phyloP scores from a whole-genome alignment of 2,329 filamentous ascomycete species.

The Lecanosticta acicola region DNA sequence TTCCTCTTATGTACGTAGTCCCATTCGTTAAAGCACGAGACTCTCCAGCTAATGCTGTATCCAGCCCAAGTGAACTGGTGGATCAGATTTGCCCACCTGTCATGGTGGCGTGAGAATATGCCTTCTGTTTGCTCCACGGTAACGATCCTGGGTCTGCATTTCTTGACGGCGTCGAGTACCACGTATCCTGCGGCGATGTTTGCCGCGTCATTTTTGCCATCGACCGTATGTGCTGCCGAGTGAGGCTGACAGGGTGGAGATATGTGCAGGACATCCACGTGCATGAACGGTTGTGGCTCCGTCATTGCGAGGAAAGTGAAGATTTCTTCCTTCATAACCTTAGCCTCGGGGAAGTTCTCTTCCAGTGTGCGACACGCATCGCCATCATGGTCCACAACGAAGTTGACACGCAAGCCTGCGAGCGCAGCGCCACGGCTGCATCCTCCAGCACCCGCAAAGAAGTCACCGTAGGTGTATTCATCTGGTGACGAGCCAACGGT shows the following conservation, averaged over 20 bases:
- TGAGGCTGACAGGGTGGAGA: slow-evolving; percentile 75
- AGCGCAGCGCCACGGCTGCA: slow-evolving; percentile 57
- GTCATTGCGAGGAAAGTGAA: slow-evolving; percentile 47
- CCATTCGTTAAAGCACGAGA: slow-evolving; percentile 48
- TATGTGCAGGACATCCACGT: slow-evolving; percentile 64
- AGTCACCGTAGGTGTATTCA: slow-evolving; percentile 58
- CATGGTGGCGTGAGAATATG: slow-evolving; percentile 43
- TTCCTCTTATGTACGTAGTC: slow-evolving; percentile 47
- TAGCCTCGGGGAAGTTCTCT: slow-evolving; percentile 49
- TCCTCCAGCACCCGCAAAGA: slow-evolving; percentile 69
- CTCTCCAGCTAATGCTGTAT: slow-evolving; percentile 66
- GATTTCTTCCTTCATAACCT: slow-evolving; percentile 14
- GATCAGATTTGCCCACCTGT: slow-evolving; percentile 57
- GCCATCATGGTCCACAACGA: slow-evolving; percentile 51
- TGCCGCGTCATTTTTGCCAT: slow-evolving; percentile 55
- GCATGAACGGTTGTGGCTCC: not conserved
- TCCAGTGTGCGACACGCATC: slow-evolving; percentile 55
- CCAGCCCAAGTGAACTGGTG: slow-evolving; percentile 58
- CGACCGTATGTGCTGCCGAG: slow-evolving; percentile 62
- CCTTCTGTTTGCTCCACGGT: slow-evolving; percentile 78
- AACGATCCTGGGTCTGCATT: slow-evolving; percentile 59
- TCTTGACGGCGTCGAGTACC: slow-evolving; percentile 47
- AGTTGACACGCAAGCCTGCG: slow-evolving; percentile 55
- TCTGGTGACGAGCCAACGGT: no score
- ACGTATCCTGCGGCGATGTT: slow-evolving; percentile 57